phyloP scores from a whole-genome alignment of 257 asterid species.

The Solanum bulbocastanum region DNA sequence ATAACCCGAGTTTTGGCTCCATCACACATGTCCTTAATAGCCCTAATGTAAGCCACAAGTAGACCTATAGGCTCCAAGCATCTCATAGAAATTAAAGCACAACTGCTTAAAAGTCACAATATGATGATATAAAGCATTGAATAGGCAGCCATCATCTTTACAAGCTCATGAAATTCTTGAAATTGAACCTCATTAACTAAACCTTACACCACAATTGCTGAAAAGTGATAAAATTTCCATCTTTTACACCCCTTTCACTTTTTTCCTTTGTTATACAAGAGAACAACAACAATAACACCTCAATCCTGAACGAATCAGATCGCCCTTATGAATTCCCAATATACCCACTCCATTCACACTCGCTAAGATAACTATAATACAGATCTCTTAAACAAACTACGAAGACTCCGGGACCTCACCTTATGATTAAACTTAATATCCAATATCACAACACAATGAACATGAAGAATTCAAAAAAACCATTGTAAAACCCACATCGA shows the following conservation, averaged over 20 bases:
- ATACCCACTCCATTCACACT: neutral
- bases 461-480: neutral
- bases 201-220: neutral
- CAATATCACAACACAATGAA: neutral
- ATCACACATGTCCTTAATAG: neutral
- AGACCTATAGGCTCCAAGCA: neutral
- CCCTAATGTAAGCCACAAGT: neutral
- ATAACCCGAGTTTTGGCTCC: neutral
- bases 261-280: neutral
- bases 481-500: neutral
- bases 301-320: neutral
- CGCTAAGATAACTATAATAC: neutral
- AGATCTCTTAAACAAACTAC: neutral
- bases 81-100: neutral
- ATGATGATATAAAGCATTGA: neutral
- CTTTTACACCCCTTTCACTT: neutral
- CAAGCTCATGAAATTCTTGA: neutral
- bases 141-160: neutral
- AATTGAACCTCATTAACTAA: neutral
- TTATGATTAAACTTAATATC: neutral
- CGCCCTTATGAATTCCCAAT: neutral
- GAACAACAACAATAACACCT: neutral
- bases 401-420: neutral
- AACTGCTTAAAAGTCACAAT: neutral
- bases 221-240: neutral